These are phyloP conservation scores for Solanum dulcamara DNA, from an alignment of 257 asterid species.

Conservation along the genomic window DNA sequence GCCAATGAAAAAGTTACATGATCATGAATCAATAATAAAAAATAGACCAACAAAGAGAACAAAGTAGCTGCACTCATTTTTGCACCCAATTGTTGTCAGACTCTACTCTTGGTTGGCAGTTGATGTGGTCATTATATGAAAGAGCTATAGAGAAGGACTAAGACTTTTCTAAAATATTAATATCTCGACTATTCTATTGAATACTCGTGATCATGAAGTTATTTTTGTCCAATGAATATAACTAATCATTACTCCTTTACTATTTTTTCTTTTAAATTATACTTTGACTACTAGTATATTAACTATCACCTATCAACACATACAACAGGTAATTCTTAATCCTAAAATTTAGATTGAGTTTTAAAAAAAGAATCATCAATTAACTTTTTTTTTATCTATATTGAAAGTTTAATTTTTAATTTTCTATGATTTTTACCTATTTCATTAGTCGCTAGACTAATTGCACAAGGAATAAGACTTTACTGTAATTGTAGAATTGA, in stretches of 20 bases:
- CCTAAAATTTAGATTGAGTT: not conserved
- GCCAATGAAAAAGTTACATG: not conserved
- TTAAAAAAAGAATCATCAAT: not conserved
- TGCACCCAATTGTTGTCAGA: not conserved
- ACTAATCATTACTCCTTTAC: too few relatives aligned
- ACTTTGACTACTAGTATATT: too few relatives aligned
- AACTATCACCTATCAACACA: too few relatives aligned
- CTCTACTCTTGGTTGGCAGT: not conserved
- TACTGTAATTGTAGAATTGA: not conserved
- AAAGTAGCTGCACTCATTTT: not conserved
- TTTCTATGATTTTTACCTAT: not conserved
- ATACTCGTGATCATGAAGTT: too few relatives aligned
- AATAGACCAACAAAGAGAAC: not conserved
- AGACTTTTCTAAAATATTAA: not conserved
- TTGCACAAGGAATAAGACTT: not conserved
- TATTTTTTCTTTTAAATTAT: too few relatives aligned
- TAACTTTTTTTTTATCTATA: not conserved
- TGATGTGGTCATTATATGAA: not conserved
- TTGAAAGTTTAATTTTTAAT: not conserved
- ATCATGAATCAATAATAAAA: not conserved
- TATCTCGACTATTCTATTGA: rapidly evolving
- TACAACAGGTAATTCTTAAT: not conserved
- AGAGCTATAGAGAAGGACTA: not conserved
- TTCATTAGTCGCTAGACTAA: not conserved
- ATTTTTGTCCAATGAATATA: too few relatives aligned